Base-by-base conservation (phyloP, 2,329 filamentous ascomycete species). In the Aspergillus neoniger region DNA sequence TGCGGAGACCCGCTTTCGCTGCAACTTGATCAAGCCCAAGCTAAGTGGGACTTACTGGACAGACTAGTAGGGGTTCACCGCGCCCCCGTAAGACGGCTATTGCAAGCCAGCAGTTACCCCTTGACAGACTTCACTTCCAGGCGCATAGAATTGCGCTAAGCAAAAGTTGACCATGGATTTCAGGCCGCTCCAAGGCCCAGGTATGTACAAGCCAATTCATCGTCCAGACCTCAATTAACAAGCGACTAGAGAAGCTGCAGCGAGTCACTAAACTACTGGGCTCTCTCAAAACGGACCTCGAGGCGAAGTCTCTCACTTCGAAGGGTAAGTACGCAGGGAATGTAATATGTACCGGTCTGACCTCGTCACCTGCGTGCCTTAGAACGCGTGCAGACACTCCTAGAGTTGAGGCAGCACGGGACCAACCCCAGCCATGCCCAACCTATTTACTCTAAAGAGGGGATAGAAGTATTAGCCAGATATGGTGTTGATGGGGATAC, bases 371-470 rank as follows among this genome's bases (percentile, higher is more conserved):
- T 52, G 12, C 55, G 14, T 30, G 15, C 32, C 17, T 56, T 60
- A 78, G 76, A 76, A 59, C 71, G 71, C n/a, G 70, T 74, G 7
- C 71, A 79, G 30, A 72, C 77, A 15, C 78, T 88, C 19, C 77
- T 82, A 55, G 76, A 92, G 67, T 81, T 97, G 52, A 96, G 96
- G 76, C 81, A 93, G 32, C 85, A 91, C 69, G 90, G 92, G 6
- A 87, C 92, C 62, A 87, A 89, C 68, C 86, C 88, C 7, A 80
- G 79, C 30, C 83, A 91, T 76, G 88, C 92, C 28, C 89, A 89
- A 60, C 89, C 91, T 1, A 94, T 98, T 60, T 97, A 95, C 76
- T 89, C 90, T n/a, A 84, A 86, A 75, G 81, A 89, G 90, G 91
- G 91, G 14, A 89, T 97, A 53, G 81, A 85, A 60, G 89, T 86